Evolutionary conservation across 78 protist genomes (phyloP).

Genomic region (Dictyostelium capitatum): DNA sequence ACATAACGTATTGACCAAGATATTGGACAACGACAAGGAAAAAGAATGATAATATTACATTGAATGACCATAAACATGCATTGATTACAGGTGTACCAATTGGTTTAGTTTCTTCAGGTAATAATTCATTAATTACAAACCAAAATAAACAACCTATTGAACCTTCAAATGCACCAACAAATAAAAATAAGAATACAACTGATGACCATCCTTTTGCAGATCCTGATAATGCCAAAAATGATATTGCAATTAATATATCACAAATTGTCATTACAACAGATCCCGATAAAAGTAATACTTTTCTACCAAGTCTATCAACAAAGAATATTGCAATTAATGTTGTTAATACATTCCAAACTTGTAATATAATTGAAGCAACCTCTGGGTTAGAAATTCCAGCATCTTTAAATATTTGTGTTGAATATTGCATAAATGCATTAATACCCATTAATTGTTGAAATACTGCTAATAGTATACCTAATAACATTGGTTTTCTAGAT

Average conservation of each 20-base stretch:
- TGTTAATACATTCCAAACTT: slow-evolving; percentile 71
- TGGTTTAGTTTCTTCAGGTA: slow-evolving; percentile 56
- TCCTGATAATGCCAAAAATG: slow-evolving; percentile 23
- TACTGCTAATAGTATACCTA: slow-evolving; percentile 41
- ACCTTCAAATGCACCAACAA: slow-evolving; percentile 61
- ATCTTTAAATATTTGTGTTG: slow-evolving; percentile 50
- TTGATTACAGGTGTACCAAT: slow-evolving; percentile 66
- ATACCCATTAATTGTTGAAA: slow-evolving; percentile 51
- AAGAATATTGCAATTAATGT: slow-evolving; percentile 40
- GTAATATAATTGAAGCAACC: slow-evolving; percentile 27
- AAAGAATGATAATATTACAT: slow-evolving; percentile 28
- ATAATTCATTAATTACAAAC: slow-evolving; percentile 64
- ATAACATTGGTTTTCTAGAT: slow-evolving; percentile 55
- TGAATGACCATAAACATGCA: slow-evolving; percentile 60
- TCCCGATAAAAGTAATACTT: slow-evolving; percentile 40
- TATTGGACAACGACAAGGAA: slow-evolving; percentile 34
- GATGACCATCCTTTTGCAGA: slow-evolving; percentile 47
- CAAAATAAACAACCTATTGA: slow-evolving; percentile 55
- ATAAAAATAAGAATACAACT: slow-evolving; percentile 36
- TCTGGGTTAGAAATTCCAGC: slow-evolving; percentile 51
- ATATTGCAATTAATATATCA: slow-evolving; percentile 34
- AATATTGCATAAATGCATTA: slow-evolving; percentile 77
- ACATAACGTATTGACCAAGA: slow-evolving; percentile 63
- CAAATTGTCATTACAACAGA: slow-evolving; percentile 46
- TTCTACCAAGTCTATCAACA: slow-evolving; percentile 62